Evolutionary conservation across 2,329 filamentous ascomycete species (phyloP), one percentile per base, ranked within the genome.

Genomic region (Hymenoscyphus albidus): DNA sequence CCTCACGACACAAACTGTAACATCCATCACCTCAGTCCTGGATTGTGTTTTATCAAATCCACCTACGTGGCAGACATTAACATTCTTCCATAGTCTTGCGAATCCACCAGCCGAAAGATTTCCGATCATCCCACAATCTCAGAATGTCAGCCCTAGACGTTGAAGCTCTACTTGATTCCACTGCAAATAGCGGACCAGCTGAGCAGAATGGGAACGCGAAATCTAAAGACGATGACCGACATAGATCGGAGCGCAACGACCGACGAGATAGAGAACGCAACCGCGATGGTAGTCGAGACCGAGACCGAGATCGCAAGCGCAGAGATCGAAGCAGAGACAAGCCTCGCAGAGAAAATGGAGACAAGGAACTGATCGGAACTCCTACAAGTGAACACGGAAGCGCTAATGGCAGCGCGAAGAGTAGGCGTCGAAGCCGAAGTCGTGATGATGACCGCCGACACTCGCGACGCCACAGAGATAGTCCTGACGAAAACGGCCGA

Each of bases 141-240:
- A 80, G 71, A 71, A 89, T 89, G 87, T 87, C 87, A 76, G 83
- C 83, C 77, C 81, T 89, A 71, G 92, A 96, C 76, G 92, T 97
- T 73, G 93, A 97, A 82, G 92, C 92, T 70, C 85, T 97, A 70
- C 87, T 97, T 71, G 93, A 97, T 78, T 91, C 90, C 61, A 92
- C 91, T 68, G 91, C 91, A 61, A 88, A 87, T 76, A 82, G 83
- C 70, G 79, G 81, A 66, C 76, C 77, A 65, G 79, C 80, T 62
- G 80, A 83, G 62, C 70, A 70, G 56, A 77, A 75, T 65, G 74
- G 73, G 64, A 69, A 72, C 66, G 61, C 77, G 61, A 78, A 78
- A 64, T 75, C 80, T 70, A 85, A 86, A 68, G 84, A 87, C 69
- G 85, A 87, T 70, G 79, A 82, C 72, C 82, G 84, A 64, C 81